Base-by-base conservation (phyloP, 2,329 filamentous ascomycete genomes). In the Neobulgaria alba region DNA sequence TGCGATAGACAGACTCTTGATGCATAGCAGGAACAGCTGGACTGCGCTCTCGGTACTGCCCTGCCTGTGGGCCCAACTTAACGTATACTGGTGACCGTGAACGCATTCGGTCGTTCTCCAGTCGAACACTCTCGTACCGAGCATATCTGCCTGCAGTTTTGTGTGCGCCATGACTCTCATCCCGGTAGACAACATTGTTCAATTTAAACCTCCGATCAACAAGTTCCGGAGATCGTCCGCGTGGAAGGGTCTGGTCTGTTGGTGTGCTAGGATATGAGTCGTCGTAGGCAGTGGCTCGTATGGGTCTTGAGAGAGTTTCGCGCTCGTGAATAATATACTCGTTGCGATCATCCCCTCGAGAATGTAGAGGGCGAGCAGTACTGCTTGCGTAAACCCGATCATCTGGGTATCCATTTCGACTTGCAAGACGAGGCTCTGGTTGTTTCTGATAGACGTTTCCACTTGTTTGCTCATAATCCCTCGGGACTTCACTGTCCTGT, bases 21-120 rank as follows among this genome's bases (percentile, higher is more conserved):
- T 52, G 49, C 21, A 49, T 47, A 12, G 43, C 38, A 41, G 49
- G 51, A 37, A 49, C 41, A 17, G 29, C 42, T 5, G 63, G 56
- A 43, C 55, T 61, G 10, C 53, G 57, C 35, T 62, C 57, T 23
- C 54, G 54, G 46, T 62, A 60, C 36, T 54, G 49, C 21, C 46
- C 52, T 16, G 46, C 30, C 44, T 53, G 52, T 38, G 48, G 37
- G 21, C 50, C 52, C 16, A 56, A 42, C 29, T 58, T 58, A 41
- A 57, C 48, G 50, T 60, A 61, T 41, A 56, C 49, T 38, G 61
- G 59, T 29, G 62, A 62, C 36, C 53, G 56, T 12, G 61, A 61
- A 46, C 57, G 59, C 10, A 51, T 50, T 36, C 55, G 56, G 30
- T 58, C 58, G 42, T 51, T 51, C 43, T 56, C 50, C n/a, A 55